Evolutionary conservation across 495 filamentous ascomycete genomes (phyloP).

Genomic region (Trichoderma reesei): DNA sequence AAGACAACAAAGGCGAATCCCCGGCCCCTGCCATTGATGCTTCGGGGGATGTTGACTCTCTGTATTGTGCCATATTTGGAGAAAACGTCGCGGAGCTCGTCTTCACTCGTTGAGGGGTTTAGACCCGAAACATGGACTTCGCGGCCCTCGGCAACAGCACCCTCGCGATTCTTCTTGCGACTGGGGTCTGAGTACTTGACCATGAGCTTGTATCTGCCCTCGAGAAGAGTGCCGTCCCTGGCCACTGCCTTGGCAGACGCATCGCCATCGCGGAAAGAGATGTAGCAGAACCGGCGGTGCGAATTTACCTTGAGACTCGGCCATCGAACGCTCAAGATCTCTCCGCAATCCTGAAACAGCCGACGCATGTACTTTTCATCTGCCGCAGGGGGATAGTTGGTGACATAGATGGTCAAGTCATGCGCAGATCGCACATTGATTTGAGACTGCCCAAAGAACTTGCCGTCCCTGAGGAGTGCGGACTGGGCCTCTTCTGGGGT

Average conservation of each 20-base stretch:
- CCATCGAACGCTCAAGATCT: conserved; percentile 77
- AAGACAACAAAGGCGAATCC: conserved; percentile 75
- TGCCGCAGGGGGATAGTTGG: conserved; percentile 80
- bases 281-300: conserved; percentile 85
- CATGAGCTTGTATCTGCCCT: conserved; percentile 53
- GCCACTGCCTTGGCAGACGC: conserved; percentile 57
- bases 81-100: conserved; percentile 62
- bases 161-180: conserved; percentile 65
- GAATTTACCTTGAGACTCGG: conserved; percentile 84
- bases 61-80: conserved; percentile 65
- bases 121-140: conserved; percentile 78
- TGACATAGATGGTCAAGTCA: conserved; percentile 73
- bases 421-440: conserved; percentile 65
- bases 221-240: conserved; percentile 58
- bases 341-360: conserved; percentile 67
- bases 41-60: conserved; percentile 51
- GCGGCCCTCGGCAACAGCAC: conserved; percentile 74
- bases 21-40: conserved; percentile 52
- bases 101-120: conserved; percentile 52
- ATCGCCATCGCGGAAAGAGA: conserved; percentile 63
- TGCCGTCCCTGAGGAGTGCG: conserved; percentile 71
- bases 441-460: conserved; percentile 56
- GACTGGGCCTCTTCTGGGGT: conserved; percentile 65
- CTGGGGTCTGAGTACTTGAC: conserved; percentile 78
- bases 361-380: conserved; percentile 71